Evolutionary conservation across 2,329 filamentous ascomycete species (phyloP).

Genomic region (Fusarium verticillioides): DNA sequence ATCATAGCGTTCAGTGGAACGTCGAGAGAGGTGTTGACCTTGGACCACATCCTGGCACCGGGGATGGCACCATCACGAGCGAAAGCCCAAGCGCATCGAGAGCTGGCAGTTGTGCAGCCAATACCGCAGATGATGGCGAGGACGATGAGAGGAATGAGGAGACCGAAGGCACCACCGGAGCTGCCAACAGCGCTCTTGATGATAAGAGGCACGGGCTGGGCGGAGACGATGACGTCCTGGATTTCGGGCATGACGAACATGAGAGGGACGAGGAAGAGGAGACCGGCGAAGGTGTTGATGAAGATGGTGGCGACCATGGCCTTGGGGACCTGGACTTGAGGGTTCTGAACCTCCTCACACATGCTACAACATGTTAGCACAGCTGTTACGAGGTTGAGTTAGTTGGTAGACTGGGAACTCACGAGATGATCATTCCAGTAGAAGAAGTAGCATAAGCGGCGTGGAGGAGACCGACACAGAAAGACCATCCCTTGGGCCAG

Average conservation of each 20-base stretch:
- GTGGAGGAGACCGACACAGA: conserved; percentile 77
- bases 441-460: conserved; percentile 79
- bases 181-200: conserved; percentile 54
- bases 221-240: conserved; percentile 61
- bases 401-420: conserved; percentile 48
- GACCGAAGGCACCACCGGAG: background rate
- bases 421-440: conserved; percentile 84
- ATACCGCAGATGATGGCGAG: conserved; percentile 13
- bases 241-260: conserved; percentile 76
- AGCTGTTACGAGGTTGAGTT: background rate
- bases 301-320: conserved; percentile 75
- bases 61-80: conserved; percentile 17
- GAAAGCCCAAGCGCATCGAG: conserved; percentile 19
- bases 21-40: background rate
- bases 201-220: conserved; percentile 73
- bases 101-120: conserved; percentile 11
- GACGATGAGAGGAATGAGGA: conserved; percentile 5
- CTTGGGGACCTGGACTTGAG: conserved; percentile 75
- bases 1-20: conserved; percentile 20
- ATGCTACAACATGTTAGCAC: conserved; percentile 59
- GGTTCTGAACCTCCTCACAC: conserved; percentile 78
- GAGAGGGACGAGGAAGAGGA: conserved; percentile 75
- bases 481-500: conserved; percentile 78
- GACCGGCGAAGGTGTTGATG: conserved; percentile 73
- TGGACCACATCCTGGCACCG: conserved; percentile 5